Evolutionary conservation across 352 stramenopile genomes (phyloP), one percentile per base, ranked within the genome.

Genomic region (Peronospora belbahrii): DNA sequence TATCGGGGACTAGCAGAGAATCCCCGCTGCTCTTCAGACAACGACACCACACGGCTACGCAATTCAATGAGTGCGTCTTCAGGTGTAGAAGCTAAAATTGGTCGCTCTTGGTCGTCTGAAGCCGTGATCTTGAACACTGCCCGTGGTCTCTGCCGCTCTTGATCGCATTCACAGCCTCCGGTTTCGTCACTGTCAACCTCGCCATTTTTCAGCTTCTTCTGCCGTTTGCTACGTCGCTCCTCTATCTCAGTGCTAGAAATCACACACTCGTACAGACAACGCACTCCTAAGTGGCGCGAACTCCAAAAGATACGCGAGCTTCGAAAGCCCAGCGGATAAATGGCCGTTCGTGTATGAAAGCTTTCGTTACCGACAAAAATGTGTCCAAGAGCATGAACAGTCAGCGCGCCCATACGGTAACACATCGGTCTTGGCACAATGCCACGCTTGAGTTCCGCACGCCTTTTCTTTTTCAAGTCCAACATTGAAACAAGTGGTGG

Each of bases 251-350:
- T 79, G 40, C 70, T 93, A 14, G 85, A 81, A 33, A 97, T 76
- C 8, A 91, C 76, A 43, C 94, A 90, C 33, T 97, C 77, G 54
- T 97, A 97, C 22, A 97, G 52, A 41, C 84, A 96, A 2, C 92
- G 70, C 4, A 38, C 67, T 1, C 57, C 67, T 6, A 88, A 31
- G 6, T 52, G 28, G 3, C 57, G 58, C 0, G 73, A 73, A 13
- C 86, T 97, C 91, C 91, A 98, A 50, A 95, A 97, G 35, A 97
- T 96, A 17, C 93, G 71, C 6, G 88, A 95, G 23, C 88, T 94
- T 9, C 84, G 77, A 50, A 86, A 98, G 0, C 90, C 88, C 7
- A 88, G 34, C 6, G 93, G 90, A 28, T 78, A 97, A 13, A 98
- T 87, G 4, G 83, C 74, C 22, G 90, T 70, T 37, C 78, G 62